These are phyloP conservation scores for Fagopyrum esculentum DNA, from an alignment of 148 eudicot species.

Conservation along the genomic window DNA sequence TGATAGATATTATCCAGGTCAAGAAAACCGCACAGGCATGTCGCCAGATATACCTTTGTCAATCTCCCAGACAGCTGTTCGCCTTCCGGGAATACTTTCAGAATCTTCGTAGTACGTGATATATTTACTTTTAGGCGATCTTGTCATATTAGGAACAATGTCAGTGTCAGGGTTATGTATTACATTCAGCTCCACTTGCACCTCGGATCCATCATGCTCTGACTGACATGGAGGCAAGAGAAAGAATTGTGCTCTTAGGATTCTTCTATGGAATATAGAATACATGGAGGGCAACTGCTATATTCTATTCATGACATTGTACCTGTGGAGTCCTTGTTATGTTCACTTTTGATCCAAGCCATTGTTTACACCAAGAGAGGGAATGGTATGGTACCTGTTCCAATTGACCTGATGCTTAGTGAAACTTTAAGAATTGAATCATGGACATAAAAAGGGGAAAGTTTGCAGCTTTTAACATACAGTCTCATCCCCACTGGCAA, in stretches of 20 bases:
- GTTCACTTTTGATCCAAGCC: conserved; percentile 90
- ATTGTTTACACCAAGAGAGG: conserved; percentile 97
- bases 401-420: not conserved
- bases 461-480: conserved; percentile 25
- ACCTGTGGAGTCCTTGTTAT: conserved; percentile 99
- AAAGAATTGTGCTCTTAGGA: not conserved
- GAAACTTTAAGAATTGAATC: not conserved
- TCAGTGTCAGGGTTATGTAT: conserved; percentile 57
- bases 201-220: conserved; percentile 93
- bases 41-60: conserved; percentile 61
- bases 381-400: conserved; percentile 91
- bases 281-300: not conserved
- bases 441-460: not conserved
- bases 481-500: conserved; percentile 91
- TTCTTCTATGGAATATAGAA: not conserved
- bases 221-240: conserved; percentile 30
- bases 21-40: not conserved
- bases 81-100: conserved; percentile 80
- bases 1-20: no score
- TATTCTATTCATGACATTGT: not conserved
- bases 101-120: conserved; percentile 95
- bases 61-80: conserved; percentile 98
- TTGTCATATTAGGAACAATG: conserved; percentile 81
- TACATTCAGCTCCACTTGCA: conserved; percentile 77
- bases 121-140: conserved; percentile 73